phyloP scores from a whole-genome alignment of 2,329 filamentous ascomycete species.

The Dothidotthia symphoricarpi region DNA sequence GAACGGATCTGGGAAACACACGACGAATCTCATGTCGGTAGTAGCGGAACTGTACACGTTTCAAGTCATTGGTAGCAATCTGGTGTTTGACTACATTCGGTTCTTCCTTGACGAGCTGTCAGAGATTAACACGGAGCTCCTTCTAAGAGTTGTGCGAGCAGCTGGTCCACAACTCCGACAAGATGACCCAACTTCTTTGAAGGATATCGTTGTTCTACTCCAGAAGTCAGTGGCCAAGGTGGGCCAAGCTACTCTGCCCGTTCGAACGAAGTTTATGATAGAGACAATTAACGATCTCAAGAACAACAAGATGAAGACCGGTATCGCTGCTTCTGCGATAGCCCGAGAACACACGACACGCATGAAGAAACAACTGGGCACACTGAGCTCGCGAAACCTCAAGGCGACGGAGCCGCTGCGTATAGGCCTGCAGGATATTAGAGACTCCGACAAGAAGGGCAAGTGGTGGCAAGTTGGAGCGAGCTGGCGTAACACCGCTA shows the following conservation, averaged over 20 bases:
- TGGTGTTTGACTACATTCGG: conserved; percentile 89
- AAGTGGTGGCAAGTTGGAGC: conserved; percentile 99
- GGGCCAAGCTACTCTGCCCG: conserved; percentile 71
- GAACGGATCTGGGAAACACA: conserved; percentile 52
- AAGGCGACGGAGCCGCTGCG: conserved; percentile 79
- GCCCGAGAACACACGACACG: conserved; percentile 78
- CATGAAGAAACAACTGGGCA: conserved; percentile 85
- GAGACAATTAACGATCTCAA: conserved; percentile 93
- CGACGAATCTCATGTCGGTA: conserved; percentile 76
- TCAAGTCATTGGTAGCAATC: conserved; percentile 75
- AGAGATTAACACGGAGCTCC: conserved; percentile 83
- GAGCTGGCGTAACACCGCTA: conserved; percentile 64
- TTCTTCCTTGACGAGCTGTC: conserved; percentile 71
- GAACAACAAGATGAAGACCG: conserved; percentile 84
- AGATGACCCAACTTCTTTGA: conserved; percentile 83
- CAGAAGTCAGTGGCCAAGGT: conserved; percentile 67
- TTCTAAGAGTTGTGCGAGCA: conserved; percentile 81
- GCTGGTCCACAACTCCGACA: conserved; percentile 75
- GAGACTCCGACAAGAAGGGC: conserved; percentile 77
- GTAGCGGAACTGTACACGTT: conserved; percentile 90
- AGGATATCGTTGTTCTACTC: conserved; percentile 80
- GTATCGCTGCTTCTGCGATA: conserved; percentile 66
- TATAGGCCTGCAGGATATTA: conserved; percentile 78
- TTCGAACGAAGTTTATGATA: conserved; percentile 95
- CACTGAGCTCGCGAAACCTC: conserved; percentile 65